A percentile compares a stretch with the other conserved stretches of the same genome.
phyloP scores from a whole-genome alignment of 768 basidiomycete species.

The Boletus subcaerulescens region DNA sequence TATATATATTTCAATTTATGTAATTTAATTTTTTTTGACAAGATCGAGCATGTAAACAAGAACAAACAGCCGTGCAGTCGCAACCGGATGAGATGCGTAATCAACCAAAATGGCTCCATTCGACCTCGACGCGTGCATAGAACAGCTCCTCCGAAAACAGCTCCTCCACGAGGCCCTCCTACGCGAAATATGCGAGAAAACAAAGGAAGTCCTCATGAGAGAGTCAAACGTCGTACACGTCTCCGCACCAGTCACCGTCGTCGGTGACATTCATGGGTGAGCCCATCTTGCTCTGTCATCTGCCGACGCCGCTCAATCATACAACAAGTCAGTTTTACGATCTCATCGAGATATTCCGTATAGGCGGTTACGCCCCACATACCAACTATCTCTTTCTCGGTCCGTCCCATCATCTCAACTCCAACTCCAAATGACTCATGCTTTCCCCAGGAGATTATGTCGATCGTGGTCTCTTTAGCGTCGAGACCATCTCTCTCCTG shows the following conservation, averaged over 20 bases:
- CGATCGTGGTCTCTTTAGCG: conserved; percentile 95
- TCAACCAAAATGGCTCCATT: conserved; percentile 50
- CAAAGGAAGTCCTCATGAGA: conserved; percentile 98
- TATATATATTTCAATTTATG: neutral
- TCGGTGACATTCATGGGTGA: conserved; percentile 99
- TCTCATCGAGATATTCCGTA: conserved; percentile 97
- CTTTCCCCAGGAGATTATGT: conserved; percentile 85
- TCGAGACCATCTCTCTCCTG: conserved; percentile 96
- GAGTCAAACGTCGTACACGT: conserved; percentile 99
- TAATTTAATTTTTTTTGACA: conserved; percentile 11
- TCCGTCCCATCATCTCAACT: conserved; percentile 37
- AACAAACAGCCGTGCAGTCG: conserved; percentile 15
- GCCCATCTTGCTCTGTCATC: conserved; percentile 30
- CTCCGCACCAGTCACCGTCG: conserved; percentile 94
- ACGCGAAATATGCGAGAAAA: conserved; percentile 99
- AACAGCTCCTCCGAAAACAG: conserved; percentile 86
- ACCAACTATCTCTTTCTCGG: conserved; percentile 99
- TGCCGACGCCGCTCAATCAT: conserved; percentile 34
- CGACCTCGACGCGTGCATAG: conserved; percentile 96
- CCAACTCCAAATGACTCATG: conserved; percentile 1
- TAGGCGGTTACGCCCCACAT: conserved; percentile 94
- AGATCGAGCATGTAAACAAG: conserved; percentile 13
- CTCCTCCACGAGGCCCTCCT: conserved; percentile 91
- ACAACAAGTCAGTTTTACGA: conserved; percentile 94
- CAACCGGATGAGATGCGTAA: conserved; percentile 4